Evolutionary conservation across 306 rosid species (phyloP), one percentile per base, ranked within the genome.

Genomic region (Astragalus membranaceus): DNA sequence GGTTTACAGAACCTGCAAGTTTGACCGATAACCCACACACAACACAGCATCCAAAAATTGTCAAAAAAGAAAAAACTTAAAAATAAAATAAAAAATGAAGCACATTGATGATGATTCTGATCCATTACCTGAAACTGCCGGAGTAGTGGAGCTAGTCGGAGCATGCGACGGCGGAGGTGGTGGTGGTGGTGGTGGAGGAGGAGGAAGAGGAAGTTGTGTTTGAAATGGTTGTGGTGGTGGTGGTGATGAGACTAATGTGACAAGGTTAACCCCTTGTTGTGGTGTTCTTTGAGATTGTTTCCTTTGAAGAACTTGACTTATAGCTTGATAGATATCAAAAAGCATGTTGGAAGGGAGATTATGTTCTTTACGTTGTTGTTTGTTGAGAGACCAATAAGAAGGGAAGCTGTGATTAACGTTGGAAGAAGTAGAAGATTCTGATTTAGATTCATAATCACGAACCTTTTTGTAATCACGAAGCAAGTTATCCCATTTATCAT

Each of bases 401-500:
- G 84, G 80, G 46, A 77, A 62, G 15, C 12, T n/a, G n/a, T n/a
- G n/a, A 13, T 59, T 67, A n/a, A 61, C 56, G 53, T 46, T 8
- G 32, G n/a, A 26, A 5, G 46, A 41, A 41, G 43, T 13, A 17
- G 81, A 39, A 14, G 39, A 12, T 4, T 56, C 59, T 37, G 80
- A 74, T 73, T 80, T 83, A 8, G 86, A 76, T 15, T 87, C 89
- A 23, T 80, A 83, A 20, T 87, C 92, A 4, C 92, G 89, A 29
- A 87, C 86, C 23, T 83, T 85, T 50, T 85, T 83, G 56, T 85
- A 87, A 61, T 87, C 92, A 8, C 92, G 84, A 13, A 87, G 85
- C 16, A 87, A 62, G 29, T 87, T 87, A 62, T 87, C 92, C 92
- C 92, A 87, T 32, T 87, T 87, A 49, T 87, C 92, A 26, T 87